A percentile compares a stretch with the other conserved stretches of the same genome.
phyloP scores from a whole-genome alignment of 2,329 filamentous ascomycete species.

The Penicillium sp. region DNA sequence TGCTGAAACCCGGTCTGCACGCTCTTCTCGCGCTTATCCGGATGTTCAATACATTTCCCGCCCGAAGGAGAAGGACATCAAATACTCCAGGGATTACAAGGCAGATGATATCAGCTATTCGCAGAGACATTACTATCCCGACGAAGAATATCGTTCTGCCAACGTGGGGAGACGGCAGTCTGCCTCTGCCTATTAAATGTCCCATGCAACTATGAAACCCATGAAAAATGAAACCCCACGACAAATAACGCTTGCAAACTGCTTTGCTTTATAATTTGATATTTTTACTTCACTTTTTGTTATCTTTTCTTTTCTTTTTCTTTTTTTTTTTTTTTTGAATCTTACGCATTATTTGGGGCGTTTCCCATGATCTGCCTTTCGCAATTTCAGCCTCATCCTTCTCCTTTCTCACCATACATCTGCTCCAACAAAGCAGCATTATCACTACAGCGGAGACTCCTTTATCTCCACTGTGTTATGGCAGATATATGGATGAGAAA shows the following conservation, averaged over 20 bases:
- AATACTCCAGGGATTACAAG: constrained; percentile 29
- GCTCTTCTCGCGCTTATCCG: constrained; percentile 21
- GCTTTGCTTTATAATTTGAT: neutral
- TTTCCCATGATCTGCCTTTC: constrained; percentile 9
- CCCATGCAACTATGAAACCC: neutral
- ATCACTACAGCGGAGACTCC: neutral
- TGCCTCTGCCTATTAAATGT: constrained; percentile 24
- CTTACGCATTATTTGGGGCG: neutral
- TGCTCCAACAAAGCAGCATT: neutral
- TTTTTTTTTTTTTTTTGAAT: neutral
- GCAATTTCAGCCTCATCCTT: neutral
- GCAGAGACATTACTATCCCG: constrained; percentile 21
- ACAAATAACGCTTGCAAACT: constrained; percentile 4
- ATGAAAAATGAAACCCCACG: constrained; percentile 1
- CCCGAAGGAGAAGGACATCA: constrained; percentile 29
- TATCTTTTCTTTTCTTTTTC: neutral
- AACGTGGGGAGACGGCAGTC: constrained; percentile 29
- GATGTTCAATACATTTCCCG: constrained; percentile 27
- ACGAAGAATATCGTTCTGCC: constrained; percentile 21
- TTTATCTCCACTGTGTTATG: too few species aligned
- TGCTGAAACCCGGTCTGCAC: constrained; percentile 24
- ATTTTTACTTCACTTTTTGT: neutral
- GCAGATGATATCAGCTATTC: constrained; percentile 24
- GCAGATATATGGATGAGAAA: too few species aligned
- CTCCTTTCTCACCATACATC: constrained; percentile 19